Evolutionary conservation across 257 asterid species (phyloP).

Genomic region (Solanum habrochaites): DNA sequence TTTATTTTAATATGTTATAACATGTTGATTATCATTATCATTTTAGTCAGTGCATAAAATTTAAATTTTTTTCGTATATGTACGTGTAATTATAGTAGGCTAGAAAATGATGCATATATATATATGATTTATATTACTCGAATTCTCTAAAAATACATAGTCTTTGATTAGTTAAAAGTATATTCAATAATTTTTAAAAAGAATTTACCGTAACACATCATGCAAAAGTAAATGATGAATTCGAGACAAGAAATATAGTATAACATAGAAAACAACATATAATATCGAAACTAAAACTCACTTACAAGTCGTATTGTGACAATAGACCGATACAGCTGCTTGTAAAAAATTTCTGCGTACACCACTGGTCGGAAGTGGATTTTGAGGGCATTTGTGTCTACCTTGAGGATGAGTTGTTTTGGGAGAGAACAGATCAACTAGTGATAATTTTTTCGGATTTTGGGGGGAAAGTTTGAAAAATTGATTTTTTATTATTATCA

Average conservation of each 20-base stretch:
- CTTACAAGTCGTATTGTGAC: neutral
- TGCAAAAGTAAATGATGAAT: neutral
- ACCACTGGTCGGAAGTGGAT: neutral
- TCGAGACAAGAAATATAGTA: neutral
- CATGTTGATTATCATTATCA: neutral
- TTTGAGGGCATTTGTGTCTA: neutral
- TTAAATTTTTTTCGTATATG: too few relatives aligned
- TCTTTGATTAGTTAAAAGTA: neutral
- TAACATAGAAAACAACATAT: neutral
- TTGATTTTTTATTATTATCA: neutral
- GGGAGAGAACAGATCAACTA: constrained; percentile 11
- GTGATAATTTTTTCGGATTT: neutral
- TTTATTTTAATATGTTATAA: neutral
- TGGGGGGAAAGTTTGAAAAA: neutral
- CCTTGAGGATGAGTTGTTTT: too few relatives aligned
- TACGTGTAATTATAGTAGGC: neutral
- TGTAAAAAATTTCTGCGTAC: neutral
- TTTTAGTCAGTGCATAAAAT: neutral
- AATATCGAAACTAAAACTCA: neutral
- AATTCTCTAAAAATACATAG: neutral
- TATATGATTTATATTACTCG: neutral
- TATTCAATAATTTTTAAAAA: too few relatives aligned
- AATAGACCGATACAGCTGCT: neutral
- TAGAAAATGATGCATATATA: neutral
- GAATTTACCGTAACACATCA: neutral